These are phyloP conservation scores for Psilocybe tampanensis DNA, from an alignment of 768 basidiomycete species.

Conservation along the genomic window DNA sequence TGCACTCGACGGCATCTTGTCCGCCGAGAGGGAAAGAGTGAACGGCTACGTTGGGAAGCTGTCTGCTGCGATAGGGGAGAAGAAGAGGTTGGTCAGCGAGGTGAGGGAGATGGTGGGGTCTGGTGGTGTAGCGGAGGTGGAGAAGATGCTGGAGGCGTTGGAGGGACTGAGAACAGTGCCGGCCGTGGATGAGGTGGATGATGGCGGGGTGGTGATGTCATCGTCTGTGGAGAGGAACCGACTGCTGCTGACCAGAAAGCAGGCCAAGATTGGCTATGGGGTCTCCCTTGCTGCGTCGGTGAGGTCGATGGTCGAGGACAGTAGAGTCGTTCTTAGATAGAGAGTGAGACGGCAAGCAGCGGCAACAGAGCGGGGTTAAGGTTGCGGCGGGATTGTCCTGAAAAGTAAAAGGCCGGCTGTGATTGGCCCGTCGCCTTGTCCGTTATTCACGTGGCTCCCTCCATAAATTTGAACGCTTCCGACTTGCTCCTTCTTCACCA, in stretches of 20 bases:
- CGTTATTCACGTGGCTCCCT: conserved; percentile 41
- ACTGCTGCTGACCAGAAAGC: conserved; percentile 20
- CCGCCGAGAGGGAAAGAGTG: conserved; percentile 18
- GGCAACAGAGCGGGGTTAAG: conserved; percentile 23
- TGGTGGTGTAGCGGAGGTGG: conserved; percentile 10
- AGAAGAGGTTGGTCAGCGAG: conserved; percentile 5
- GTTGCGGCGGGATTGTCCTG: conserved; percentile 2
- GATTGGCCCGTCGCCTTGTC: conserved; percentile 32
- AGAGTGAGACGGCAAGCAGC: conserved; percentile 3
- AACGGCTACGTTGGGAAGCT: conserved; percentile 28
- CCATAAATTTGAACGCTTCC: conserved; percentile 39
- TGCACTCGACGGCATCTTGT: conserved; percentile 19
- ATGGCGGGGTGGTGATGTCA: neutral
- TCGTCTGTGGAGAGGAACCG: conserved; percentile 6
- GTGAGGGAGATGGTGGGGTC: conserved; percentile 11
- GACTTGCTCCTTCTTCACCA: conserved; percentile 38
- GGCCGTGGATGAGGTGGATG: neutral
- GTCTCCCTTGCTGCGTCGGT: conserved; percentile 20
- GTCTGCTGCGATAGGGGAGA: conserved; percentile 10
- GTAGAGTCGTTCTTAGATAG: conserved; percentile 16
- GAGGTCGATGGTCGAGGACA: conserved; percentile 12
- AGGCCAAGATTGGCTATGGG: conserved; percentile 18
- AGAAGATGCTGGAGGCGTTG: neutral
- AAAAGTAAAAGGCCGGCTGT: conserved; percentile 25
- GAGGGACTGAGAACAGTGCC: neutral